phyloP scores from a whole-genome alignment of 768 basidiomycete genomes.

The Trametes elegans region DNA sequence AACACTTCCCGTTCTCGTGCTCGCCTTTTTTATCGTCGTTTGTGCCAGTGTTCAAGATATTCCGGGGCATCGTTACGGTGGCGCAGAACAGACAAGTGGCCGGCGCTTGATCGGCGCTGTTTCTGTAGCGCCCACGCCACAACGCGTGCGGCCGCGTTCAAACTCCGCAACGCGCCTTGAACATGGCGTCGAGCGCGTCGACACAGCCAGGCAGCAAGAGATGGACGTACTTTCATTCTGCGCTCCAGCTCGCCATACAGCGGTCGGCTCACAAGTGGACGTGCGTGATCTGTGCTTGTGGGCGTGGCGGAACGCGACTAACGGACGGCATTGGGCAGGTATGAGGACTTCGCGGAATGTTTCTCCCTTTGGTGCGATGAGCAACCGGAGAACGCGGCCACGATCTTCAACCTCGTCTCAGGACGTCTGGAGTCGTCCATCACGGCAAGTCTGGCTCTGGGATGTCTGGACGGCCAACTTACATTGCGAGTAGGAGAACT shows the following conservation, averaged over 20 bases:
- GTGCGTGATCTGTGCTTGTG: slow-evolving; percentile 31
- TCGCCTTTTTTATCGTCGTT: too few species aligned
- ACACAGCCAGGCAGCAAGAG: slow-evolving; percentile 39
- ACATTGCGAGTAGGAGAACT: slow-evolving; percentile 45
- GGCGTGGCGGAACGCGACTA: neutral
- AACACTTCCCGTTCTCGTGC: too few species aligned
- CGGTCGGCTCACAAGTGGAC: slow-evolving; percentile 53
- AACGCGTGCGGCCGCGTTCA: neutral
- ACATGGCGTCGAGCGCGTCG: slow-evolving; percentile 29
- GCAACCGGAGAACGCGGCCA: slow-evolving; percentile 33
- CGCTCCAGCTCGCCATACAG: slow-evolving; percentile 52
- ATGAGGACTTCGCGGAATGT: slow-evolving; percentile 45
- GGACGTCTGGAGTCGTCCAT: slow-evolving; percentile 70
- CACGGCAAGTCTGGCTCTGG: slow-evolving; percentile 26
- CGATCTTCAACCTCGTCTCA: slow-evolving; percentile 54
- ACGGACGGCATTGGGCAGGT: slow-evolving; percentile 29
- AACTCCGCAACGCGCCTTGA: slow-evolving; percentile 20
- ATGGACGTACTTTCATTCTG: slow-evolving; percentile 51
- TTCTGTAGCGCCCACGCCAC: neutral
- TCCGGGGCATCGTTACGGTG: too few species aligned
- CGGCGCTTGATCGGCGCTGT: neutral
- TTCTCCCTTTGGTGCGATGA: slow-evolving; percentile 40
- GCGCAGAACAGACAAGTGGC: neutral
- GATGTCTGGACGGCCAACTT: neutral
- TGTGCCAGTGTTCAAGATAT: too few species aligned